These are phyloP conservation scores for Termitomyces sp. DNA, from an alignment of 768 basidiomycete genomes.

Conservation along the genomic window DNA sequence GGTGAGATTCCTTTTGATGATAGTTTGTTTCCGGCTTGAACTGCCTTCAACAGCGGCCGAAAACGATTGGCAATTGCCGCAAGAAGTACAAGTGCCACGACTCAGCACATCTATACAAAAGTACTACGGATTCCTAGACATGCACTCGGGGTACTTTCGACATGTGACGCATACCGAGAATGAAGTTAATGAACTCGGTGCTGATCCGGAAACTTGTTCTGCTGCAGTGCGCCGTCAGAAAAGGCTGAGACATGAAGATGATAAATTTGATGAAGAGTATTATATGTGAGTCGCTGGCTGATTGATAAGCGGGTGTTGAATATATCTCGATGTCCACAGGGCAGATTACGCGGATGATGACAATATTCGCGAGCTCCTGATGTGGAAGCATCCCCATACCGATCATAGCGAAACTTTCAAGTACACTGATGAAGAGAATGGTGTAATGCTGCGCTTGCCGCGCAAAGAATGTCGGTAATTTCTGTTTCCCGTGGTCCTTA, in stretches of 20 bases:
- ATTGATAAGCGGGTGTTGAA: not conserved
- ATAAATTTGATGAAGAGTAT: conserved; percentile 82
- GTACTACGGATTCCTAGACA: conserved; percentile 75
- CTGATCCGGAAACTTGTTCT: conserved; percentile 58
- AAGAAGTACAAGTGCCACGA: conserved; percentile 47
- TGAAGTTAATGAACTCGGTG: conserved; percentile 78
- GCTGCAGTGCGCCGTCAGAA: conserved; percentile 48
- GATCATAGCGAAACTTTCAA: conserved; percentile 33
- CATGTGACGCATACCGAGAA: conserved; percentile 76
- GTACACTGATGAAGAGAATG: conserved; percentile 74
- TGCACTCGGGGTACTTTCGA: conserved; percentile 72
- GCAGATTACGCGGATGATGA: conserved; percentile 81
- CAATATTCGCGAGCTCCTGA: conserved; percentile 67
- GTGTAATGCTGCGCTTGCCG: conserved; percentile 57
- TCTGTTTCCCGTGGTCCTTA: not conserved
- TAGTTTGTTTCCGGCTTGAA: conserved; percentile 6
- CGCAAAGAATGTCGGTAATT: conserved; percentile 49
- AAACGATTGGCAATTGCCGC: conserved; percentile 79
- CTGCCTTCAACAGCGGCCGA: conserved; percentile 53
- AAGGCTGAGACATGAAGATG: conserved; percentile 63
- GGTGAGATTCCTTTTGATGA: conserved; percentile 34
- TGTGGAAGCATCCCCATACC: conserved; percentile 61
- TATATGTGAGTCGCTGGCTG: conserved; percentile 59
- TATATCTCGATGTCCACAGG: conserved; percentile 36
- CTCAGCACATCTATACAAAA: conserved; percentile 42